Conservation (phyloP, 2,329 filamentous ascomycete genomes). For the Zarea fungicola region DNA sequence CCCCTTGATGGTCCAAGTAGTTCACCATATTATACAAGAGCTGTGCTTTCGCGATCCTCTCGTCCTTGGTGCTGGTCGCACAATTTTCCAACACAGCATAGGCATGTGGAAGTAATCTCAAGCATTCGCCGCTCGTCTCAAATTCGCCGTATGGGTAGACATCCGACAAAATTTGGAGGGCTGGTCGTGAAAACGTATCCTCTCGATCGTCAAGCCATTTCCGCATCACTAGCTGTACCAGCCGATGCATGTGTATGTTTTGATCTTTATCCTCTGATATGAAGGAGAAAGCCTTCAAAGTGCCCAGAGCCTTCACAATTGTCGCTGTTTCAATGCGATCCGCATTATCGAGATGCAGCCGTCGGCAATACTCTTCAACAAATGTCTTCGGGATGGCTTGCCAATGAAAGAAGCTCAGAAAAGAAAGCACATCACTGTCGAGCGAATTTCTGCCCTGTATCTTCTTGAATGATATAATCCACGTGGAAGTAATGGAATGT, state of each 20-base stretch:
- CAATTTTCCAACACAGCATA: conserved; percentile 16
- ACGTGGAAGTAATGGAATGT: conserved; percentile 25
- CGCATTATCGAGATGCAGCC: too few relatives aligned
- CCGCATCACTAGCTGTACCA: conserved; percentile 28
- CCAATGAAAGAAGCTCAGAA: background rate
- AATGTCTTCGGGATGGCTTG: conserved; percentile 9
- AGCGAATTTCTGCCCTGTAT: conserved; percentile 19
- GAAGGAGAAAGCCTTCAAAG: conserved; percentile 24
- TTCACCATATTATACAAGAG: too few relatives aligned
- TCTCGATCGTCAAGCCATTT: conserved; percentile 22
- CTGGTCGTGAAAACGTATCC: conserved; percentile 10
- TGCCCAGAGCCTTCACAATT: conserved; percentile 13
- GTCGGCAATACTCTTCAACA: background rate
- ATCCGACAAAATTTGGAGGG: conserved; percentile 17
- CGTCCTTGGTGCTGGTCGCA: conserved; percentile 12
- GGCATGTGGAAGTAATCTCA: conserved; percentile 21
- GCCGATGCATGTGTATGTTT: conserved; percentile 25
- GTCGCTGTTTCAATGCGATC: background rate
- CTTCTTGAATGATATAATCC: conserved; percentile 28
- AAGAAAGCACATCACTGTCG: background rate
- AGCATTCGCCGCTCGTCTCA: conserved; percentile 13
- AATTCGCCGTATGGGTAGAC: conserved; percentile 16
- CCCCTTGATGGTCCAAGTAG: too few relatives aligned
- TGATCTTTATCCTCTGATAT: conserved; percentile 16
- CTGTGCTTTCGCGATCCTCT: background rate